Evolutionary conservation across 2,329 filamentous ascomycete species (phyloP), one percentile per base, ranked within the genome.

Genomic region (Bipolaris oryzae): DNA sequence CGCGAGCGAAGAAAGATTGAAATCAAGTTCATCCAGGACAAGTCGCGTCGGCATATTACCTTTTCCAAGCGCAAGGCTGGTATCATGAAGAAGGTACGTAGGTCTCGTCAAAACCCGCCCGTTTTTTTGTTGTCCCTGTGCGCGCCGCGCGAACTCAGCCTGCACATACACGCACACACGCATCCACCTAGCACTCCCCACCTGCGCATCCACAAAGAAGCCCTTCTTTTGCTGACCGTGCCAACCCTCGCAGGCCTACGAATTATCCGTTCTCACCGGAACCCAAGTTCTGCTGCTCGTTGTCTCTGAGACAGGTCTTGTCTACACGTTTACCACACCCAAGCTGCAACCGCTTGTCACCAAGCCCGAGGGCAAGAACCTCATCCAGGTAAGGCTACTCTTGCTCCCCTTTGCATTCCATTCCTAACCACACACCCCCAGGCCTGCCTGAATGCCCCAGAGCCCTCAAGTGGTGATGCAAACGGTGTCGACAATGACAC

Each of bases 11-110:
- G 95, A 82, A 99, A 99, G 89, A 99, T 99, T 74, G 95, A 99
- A 81, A 99, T 99, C 83, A 99, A 99, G 86, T 99, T 99, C 82
- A 99, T 99, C 79, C 94, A 93, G 80, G 95, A 99, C 82, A 99
- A 99, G 84, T 98, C 94, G 81, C 92, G 95, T 81, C 90, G 95
- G 63, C 95, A 99, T 83, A 99, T 98, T 77, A 98, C 95, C 73
- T 98, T 99, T 79, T 98, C 94, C 70, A 99, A 99, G 88, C 92
- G 95, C 78, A 99, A 99, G 84, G 95, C 95, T 54, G 95, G 95
- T 71, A 98, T 99, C 80, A 98, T 99, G 95, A 98, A 99, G 86
- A 98, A 98, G 92, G 95, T 97, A 77, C 69, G 88, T 84, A 25
- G 16, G n/a, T 35, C 18, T 41, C 18, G 11, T 44, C 28, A 28